Percentiles rank a stretch among this genome's conserved stretches.
phyloP scores from a whole-genome alignment of 805 yeast species.

The Saccharomycopsis babjevae region DNA sequence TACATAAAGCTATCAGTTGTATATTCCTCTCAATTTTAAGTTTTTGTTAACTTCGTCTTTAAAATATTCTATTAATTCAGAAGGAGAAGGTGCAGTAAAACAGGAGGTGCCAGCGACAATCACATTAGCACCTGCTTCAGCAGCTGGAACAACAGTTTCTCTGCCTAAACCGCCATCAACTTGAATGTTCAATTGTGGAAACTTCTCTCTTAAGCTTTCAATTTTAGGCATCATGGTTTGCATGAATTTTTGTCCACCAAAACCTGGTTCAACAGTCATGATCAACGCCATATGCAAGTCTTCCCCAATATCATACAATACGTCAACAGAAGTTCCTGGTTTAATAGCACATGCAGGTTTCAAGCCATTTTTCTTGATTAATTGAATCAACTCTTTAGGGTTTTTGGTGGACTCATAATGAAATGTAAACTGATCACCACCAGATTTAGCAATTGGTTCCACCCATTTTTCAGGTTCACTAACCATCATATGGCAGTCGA shows the following conservation, averaged over 20 bases:
- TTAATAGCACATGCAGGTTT: conserved; percentile 90
- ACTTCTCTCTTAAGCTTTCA: conserved; percentile 55
- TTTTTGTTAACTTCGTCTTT: conserved; percentile 48
- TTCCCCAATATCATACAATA: conserved; percentile 62
- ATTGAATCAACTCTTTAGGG: conserved; percentile 61
- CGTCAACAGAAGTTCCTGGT: conserved; percentile 87
- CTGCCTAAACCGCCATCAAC: conserved; percentile 95
- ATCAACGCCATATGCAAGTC: conserved; percentile 87
- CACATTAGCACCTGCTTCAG: conserved; percentile 96
- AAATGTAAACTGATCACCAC: conserved; percentile 94
- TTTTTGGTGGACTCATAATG: conserved; percentile 87
- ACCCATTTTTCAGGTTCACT: conserved; percentile 89
- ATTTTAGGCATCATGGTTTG: conserved; percentile 95
- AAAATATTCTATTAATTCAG: conserved; percentile 59
- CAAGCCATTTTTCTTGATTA: conserved; percentile 74
- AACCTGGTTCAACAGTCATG: conserved; percentile 99
- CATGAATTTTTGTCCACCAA: conserved; percentile 97
- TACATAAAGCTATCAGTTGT: conserved; percentile 22
- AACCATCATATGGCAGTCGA: conserved; percentile 99
- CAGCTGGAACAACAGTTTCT: conserved; percentile 77
- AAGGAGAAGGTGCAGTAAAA: conserved; percentile 75
- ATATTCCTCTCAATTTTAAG: conserved; percentile 37
- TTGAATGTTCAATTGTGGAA: conserved; percentile 77
- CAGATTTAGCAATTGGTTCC: conserved; percentile 80
- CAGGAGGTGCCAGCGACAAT: conserved; percentile 97